Base-by-base conservation (phyloP, 2,329 filamentous ascomycete species). In the Colletotrichum lindemuthianum region DNA sequence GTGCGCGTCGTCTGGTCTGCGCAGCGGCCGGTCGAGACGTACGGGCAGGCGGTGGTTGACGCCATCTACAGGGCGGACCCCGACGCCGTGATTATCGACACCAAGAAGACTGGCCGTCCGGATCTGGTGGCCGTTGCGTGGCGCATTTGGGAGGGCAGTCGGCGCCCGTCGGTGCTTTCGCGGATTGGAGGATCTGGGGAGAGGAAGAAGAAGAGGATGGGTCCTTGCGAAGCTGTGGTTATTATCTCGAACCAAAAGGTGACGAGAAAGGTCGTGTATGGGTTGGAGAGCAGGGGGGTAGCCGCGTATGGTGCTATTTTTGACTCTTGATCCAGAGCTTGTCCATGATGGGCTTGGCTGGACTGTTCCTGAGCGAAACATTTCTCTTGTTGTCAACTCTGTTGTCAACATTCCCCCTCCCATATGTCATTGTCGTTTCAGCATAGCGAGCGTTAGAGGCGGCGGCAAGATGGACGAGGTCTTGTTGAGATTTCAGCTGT, bases 241-340 rank as follows among this genome's bases (percentile, higher is more conserved):
- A 84, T 92, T 65, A 89, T 93, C 70, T 88, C 88, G 59, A 93
- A 93, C 73, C 86, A 88, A 61, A 83, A 77, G 60, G 83, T 92
- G 39, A 92, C 90, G 15, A 83, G 83, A 71, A 86, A 86, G 77
- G 82, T 93, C 2, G 90, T 93, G 0, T 90, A 88, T 72, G 88
- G 84, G 8, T 77, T 93, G 54, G 89, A 92, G 76, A 82, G 81
- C 41, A 81, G 88, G 59, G 89, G 90, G 0, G 76, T 92, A 8
- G 82, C 86, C 2, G 89, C 90, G 8, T 93, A 85, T 76, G 91
- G 91, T 7, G 89, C 91, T 8, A 91, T 93, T 70, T 93, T 89
- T 78, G 91, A 93, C 66, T 80, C 78, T 53, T 81, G 24, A 24
- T 5, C 47, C 41, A 39, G 4, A 24, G 9, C n/a, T 8, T 24